Evolutionary conservation across 768 basidiomycete genomes (phyloP).

Genomic region (Tricholoma saponaceum): DNA sequence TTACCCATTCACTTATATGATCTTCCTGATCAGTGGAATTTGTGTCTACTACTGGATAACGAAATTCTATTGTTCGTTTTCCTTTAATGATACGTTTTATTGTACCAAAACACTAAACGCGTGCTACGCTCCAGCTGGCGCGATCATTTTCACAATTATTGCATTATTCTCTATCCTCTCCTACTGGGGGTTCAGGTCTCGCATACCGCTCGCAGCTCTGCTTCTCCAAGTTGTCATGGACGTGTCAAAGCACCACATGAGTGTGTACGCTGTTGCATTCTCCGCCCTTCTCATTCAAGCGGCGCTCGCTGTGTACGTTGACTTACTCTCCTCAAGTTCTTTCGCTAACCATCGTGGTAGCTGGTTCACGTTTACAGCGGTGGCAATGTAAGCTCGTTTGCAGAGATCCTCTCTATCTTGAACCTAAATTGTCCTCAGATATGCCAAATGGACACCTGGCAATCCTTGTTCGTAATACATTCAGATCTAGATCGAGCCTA

Average conservation of each 20-base stretch:
- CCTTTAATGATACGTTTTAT: background rate
- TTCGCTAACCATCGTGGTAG: conserved; percentile 26
- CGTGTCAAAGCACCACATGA: conserved; percentile 63
- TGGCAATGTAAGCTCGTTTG: conserved; percentile 53
- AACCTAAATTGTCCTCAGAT: conserved; percentile 24
- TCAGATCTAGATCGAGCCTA: background rate
- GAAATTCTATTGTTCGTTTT: conserved; percentile 58
- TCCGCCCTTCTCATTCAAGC: conserved; percentile 68
- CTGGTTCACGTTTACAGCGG: conserved; percentile 75
- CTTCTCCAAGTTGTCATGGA: conserved; percentile 84
- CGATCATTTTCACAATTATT: conserved; percentile 81
- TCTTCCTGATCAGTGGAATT: conserved; percentile 45
- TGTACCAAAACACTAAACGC: background rate
- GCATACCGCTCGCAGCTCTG: conserved; percentile 76
- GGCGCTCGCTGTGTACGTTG: conserved; percentile 58
- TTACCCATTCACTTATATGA: background rate
- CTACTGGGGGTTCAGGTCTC: conserved; percentile 67
- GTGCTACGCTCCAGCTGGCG: conserved; percentile 50
- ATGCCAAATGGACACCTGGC: conserved; percentile 75
- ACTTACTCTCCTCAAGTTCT: background rate
- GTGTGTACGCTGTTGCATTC: conserved; percentile 72
- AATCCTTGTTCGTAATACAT: conserved; percentile 49
- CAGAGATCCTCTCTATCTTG: background rate
- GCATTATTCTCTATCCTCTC: conserved; percentile 70
- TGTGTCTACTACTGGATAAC: conserved; percentile 75